phyloP scores from a whole-genome alignment of 2,329 filamentous ascomycete genomes.

The Clarireedia homoeocarpa region DNA sequence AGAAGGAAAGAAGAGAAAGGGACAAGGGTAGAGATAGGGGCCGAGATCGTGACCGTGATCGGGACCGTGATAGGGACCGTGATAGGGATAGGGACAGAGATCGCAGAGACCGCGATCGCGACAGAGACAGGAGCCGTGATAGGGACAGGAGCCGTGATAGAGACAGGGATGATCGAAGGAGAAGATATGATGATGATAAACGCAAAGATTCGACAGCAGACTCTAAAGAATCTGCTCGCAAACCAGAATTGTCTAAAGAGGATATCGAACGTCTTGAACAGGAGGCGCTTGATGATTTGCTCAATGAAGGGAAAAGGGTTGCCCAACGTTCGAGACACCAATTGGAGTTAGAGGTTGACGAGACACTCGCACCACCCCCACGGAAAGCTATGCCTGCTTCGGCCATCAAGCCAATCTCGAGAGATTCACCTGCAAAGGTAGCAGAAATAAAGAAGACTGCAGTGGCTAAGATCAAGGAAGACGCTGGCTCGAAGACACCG shows the following conservation, averaged over 20 bases:
- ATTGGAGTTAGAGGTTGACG: conserved; percentile 28
- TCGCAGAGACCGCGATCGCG: conserved; percentile 26
- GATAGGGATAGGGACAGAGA: conserved; percentile 14
- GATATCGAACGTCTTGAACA: conserved; percentile 28
- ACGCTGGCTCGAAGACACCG: conserved; percentile 19
- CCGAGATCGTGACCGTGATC: conserved; percentile 24
- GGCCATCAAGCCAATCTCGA: conserved; percentile 28
- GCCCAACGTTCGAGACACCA: conserved; percentile 27
- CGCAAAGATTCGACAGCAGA: conserved; percentile 15
- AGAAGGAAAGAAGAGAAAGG: conserved; percentile 28
- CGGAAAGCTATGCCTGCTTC: conserved; percentile 28
- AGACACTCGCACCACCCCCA: conserved; percentile 28
- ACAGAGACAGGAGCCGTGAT: conserved; percentile 13
- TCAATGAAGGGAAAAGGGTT: conserved; percentile 28
- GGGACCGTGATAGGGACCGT: conserved; percentile 22
- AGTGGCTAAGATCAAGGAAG: conserved; percentile 13
- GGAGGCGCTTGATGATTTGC: conserved; percentile 29
- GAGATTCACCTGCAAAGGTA: conserved; percentile 21
- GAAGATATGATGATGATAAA: conserved; percentile 20
- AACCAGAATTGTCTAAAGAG: conserved; percentile 26
- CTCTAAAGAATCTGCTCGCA: conserved; percentile 10
- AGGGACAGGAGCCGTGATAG: conserved; percentile 19
- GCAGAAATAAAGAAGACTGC: conserved; percentile 23
- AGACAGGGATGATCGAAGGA: conserved; percentile 22
- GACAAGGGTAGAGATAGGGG: conserved; percentile 25